Conservation (phyloP, 2,329 filamentous ascomycete genomes). For the Coniochaeta sp. region DNA sequence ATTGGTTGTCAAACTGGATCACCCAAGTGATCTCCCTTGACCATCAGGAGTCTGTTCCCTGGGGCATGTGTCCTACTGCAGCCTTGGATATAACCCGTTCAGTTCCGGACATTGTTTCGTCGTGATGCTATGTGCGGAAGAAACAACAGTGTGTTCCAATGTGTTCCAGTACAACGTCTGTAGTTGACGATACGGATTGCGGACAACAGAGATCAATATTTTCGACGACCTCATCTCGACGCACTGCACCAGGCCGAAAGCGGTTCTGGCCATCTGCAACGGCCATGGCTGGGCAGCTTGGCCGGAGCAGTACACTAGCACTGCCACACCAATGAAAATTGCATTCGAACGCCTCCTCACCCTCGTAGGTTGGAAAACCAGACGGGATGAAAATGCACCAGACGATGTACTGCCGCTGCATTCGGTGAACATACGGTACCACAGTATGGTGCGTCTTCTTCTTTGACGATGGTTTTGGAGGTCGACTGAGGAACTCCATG, state of each 20-base stretch:
- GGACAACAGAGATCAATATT: slow-evolving; percentile 9
- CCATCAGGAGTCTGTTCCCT: not conserved
- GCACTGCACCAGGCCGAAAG: slow-evolving; percentile 15
- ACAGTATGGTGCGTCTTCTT: too few species aligned
- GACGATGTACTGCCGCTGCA: too few species aligned
- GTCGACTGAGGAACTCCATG: too few species aligned
- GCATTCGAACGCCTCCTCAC: too few species aligned
- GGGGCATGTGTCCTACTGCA: not conserved
- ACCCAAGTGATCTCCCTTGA: not conserved
- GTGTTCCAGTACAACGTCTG: slow-evolving; percentile 3
- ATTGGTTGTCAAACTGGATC: not conserved
- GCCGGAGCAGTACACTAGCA: slow-evolving; percentile 3
- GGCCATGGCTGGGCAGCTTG: slow-evolving; percentile 4
- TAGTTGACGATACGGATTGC: slow-evolving; percentile 5
- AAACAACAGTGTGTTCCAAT: slow-evolving; percentile 2
- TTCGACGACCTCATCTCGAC: slow-evolving; percentile 8
- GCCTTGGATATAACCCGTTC: not conserved
- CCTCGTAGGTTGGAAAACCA: too few species aligned
- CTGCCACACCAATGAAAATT: too few species aligned
- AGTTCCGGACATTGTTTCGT: not conserved
- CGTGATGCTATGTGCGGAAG: not conserved
- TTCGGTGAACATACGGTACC: too few species aligned
- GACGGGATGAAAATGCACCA: too few species aligned
- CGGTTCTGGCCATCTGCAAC: slow-evolving; percentile 12
- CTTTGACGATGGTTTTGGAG: too few species aligned